A percentile compares a stretch with the other conserved stretches of the same genome.
Evolutionary conservation across 768 basidiomycete genomes (phyloP).

Genomic region (Mycena haematopus): DNA sequence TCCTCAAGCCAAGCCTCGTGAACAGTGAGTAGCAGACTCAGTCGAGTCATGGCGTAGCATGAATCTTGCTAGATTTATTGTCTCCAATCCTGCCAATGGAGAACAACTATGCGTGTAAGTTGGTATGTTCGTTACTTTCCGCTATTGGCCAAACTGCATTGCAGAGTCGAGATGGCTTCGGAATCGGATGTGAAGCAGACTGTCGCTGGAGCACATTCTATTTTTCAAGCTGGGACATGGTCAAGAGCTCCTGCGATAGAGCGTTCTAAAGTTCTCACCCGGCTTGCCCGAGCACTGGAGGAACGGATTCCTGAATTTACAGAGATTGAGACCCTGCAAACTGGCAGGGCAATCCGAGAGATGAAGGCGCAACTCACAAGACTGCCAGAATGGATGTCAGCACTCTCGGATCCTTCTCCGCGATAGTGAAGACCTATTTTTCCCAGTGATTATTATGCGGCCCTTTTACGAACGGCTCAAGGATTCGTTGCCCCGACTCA

Average conservation of each 20-base stretch:
- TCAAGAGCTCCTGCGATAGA: constrained; percentile 61
- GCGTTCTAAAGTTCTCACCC: constrained; percentile 70
- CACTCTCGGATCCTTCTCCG: constrained; percentile 11
- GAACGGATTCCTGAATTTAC: constrained; percentile 64
- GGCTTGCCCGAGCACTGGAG: constrained; percentile 69
- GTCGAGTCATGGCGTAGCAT: background rate
- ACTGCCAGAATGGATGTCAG: constrained; percentile 88
- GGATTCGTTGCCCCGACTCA: constrained; percentile 78
- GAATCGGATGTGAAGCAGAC: constrained; percentile 56
- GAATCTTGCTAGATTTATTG: constrained; percentile 47
- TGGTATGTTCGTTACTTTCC: constrained; percentile 2
- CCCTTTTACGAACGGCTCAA: constrained; percentile 73
- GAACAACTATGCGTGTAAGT: constrained; percentile 63
- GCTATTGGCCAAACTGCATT: background rate
- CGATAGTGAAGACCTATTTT: background rate
- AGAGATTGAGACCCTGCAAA: constrained; percentile 73
- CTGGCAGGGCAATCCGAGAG: constrained; percentile 82
- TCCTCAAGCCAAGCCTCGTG: constrained; percentile 24
- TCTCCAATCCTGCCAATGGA: constrained; percentile 75
- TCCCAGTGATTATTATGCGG: constrained; percentile 76
- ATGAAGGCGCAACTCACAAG: constrained; percentile 81
- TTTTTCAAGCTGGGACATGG: constrained; percentile 75
- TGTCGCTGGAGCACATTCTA: constrained; percentile 60
- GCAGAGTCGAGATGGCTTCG: constrained; percentile 63
- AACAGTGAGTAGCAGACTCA: constrained; percentile 2